Percentiles rank a stretch among this genome's conserved stretches.
Conservation (phyloP, 305 asterid genomes). For the Ajuga reptans region DNA sequence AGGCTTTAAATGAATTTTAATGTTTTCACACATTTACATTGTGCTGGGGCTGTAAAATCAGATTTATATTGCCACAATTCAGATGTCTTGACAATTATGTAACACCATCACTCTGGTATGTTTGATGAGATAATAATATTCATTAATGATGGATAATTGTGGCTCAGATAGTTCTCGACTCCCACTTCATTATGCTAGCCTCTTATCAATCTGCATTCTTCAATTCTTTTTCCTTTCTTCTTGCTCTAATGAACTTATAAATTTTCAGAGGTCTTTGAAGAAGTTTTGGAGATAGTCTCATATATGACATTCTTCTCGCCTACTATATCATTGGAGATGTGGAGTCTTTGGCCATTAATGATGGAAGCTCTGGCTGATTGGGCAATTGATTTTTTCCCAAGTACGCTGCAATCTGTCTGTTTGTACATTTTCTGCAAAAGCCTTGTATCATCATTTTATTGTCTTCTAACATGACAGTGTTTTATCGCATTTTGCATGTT, state of each 20-base stretch:
- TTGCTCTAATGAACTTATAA: background rate
- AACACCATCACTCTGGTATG: background rate
- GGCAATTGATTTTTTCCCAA: constrained; percentile 97
- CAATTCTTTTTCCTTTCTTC: background rate
- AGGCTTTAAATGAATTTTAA: background rate
- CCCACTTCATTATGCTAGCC: background rate
- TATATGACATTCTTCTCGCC: constrained; percentile 98
- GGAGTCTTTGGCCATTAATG: constrained; percentile 98
- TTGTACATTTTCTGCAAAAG: background rate
- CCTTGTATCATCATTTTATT: background rate
- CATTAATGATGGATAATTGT: background rate
- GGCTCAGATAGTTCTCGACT: background rate
- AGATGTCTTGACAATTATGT: background rate
- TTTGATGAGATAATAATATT: background rate
- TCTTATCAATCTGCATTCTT: background rate
- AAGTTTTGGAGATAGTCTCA: constrained; percentile 93
- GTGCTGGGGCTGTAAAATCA: background rate
- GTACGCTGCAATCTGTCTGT: constrained; percentile 37
- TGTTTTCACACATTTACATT: background rate
- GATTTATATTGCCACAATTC: background rate
- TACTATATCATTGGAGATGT: constrained; percentile 86
- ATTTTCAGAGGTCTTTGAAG: constrained; percentile 94
- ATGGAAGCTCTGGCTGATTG: constrained; percentile 91
- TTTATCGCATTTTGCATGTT: background rate
- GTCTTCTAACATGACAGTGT: background rate